These are phyloP conservation scores for Taphrina deformans DNA, from an alignment of 1,139 yeast genomes.

Conservation along the genomic window DNA sequence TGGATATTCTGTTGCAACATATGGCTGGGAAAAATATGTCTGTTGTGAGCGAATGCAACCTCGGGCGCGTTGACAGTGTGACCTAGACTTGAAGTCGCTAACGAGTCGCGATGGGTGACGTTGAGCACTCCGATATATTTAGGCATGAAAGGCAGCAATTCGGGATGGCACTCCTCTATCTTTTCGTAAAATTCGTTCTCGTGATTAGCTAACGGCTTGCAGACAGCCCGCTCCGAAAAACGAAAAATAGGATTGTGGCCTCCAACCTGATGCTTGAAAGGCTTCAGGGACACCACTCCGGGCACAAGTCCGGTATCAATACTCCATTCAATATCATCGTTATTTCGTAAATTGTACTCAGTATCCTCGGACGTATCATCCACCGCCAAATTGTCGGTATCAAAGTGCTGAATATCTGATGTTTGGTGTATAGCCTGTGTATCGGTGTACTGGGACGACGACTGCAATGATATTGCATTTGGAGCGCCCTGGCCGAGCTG, in stretches of 20 bases:
- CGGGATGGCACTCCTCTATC: conserved; percentile 74
- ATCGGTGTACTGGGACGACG: not conserved
- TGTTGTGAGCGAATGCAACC: conserved; percentile 36
- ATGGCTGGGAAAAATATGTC: conserved; percentile 35
- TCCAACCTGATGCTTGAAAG: conserved; percentile 87
- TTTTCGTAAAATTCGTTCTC: conserved; percentile 91
- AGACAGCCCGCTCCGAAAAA: conserved; percentile 89
- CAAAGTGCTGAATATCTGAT: not conserved
- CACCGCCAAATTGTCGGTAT: not conserved
- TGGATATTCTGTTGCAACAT: conserved; percentile 22
- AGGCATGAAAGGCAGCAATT: conserved; percentile 81
- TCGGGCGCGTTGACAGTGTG: conserved; percentile 29
- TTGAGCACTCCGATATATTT: conserved; percentile 88
- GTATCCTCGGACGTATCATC: not conserved
- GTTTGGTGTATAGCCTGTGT: not conserved
- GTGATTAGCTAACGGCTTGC: conserved; percentile 85
- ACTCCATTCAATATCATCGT: conserved; percentile 32
- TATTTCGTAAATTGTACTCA: not conserved
- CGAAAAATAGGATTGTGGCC: conserved; percentile 97
- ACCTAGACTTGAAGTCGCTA: not conserved
- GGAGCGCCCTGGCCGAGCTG: not conserved
- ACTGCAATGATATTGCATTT: not conserved
- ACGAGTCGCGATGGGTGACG: conserved; percentile 64
- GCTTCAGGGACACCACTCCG: conserved; percentile 53
- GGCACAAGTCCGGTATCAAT: conserved; percentile 26